Conservation (phyloP, 1,284 basidiomycete species). For the Golubevia sp. region DNA sequence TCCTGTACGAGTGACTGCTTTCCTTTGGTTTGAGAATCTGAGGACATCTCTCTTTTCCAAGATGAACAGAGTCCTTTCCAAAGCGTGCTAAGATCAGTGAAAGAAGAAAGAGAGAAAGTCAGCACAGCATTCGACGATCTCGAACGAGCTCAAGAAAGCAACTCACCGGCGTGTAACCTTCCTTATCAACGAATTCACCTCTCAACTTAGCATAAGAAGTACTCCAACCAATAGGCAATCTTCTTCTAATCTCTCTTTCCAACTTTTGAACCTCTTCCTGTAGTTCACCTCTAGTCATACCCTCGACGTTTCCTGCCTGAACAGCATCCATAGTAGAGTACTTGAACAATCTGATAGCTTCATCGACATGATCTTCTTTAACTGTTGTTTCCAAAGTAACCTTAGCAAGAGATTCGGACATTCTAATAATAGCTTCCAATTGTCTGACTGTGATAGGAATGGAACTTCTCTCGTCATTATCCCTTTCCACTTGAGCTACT, state of each 20-base stretch:
- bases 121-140: background rate
- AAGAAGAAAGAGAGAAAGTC: constrained; percentile 64
- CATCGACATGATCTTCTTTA: constrained; percentile 91
- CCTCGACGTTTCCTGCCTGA: constrained; percentile 87
- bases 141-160: background rate
- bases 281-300: constrained; percentile 85
- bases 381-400: constrained; percentile 86
- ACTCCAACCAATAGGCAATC: constrained; percentile 94
- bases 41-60: constrained; percentile 95
- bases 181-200: constrained; percentile 91
- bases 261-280: constrained; percentile 93
- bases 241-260: constrained; percentile 83
- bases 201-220: constrained; percentile 92
- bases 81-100: constrained; percentile 70
- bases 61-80: constrained; percentile 88
- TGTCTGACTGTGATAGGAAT: constrained; percentile 99
- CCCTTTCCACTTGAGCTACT: constrained; percentile 92
- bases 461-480: constrained; percentile 95
- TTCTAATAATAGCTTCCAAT: constrained; percentile 97
- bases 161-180: constrained; percentile 66
- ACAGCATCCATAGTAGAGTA: constrained; percentile 99
- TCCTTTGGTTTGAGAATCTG: constrained; percentile 71
- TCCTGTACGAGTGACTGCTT: constrained; percentile 54
- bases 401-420: constrained; percentile 95
- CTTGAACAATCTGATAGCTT: constrained; percentile 97